Percentiles rank a stretch among this genome's conserved stretches.
Evolutionary conservation across 108 stramenopile genomes (phyloP).

Genomic region (Parmales sp.): DNA sequence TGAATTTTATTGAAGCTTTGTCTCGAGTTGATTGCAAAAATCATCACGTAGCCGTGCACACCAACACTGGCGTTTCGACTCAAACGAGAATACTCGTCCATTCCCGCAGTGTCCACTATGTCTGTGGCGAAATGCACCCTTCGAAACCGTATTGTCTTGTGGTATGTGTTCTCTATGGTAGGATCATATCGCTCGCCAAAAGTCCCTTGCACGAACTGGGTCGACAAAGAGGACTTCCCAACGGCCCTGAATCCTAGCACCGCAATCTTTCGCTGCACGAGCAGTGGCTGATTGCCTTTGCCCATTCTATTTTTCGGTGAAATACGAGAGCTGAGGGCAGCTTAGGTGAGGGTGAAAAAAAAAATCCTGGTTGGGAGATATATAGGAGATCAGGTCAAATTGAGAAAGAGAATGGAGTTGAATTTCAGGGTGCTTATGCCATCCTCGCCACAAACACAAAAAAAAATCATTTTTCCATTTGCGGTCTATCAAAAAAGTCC

Average conservation of each 20-base stretch:
- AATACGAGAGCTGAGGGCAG: too few relatives aligned
- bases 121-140: conserved; percentile 81
- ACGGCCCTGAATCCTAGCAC: conserved; percentile 76
- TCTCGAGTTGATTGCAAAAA: conserved; percentile 53
- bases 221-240: conserved; percentile 68
- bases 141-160: conserved; percentile 73
- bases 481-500: too few relatives aligned
- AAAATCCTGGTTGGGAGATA: too few relatives aligned
- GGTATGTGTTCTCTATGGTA: conserved; percentile 72
- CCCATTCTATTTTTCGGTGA: too few relatives aligned
- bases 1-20: conserved; percentile 61
- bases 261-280: conserved; percentile 72
- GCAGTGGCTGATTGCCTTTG: not conserved
- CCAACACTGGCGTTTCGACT: conserved; percentile 76
- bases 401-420: too few relatives aligned
- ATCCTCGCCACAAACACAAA: too few relatives aligned
- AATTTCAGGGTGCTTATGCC: too few relatives aligned
- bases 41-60: conserved; percentile 68
- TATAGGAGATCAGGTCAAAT: too few relatives aligned
- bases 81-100: conserved; percentile 79
- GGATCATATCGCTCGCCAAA: conserved; percentile 72
- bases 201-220: conserved; percentile 64
- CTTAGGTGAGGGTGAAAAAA: too few relatives aligned
- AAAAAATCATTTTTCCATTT: too few relatives aligned
- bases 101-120: conserved; percentile 85